phyloP scores from a whole-genome alignment of 169 alveolate species.

The Plasmodium yoelii region DNA sequence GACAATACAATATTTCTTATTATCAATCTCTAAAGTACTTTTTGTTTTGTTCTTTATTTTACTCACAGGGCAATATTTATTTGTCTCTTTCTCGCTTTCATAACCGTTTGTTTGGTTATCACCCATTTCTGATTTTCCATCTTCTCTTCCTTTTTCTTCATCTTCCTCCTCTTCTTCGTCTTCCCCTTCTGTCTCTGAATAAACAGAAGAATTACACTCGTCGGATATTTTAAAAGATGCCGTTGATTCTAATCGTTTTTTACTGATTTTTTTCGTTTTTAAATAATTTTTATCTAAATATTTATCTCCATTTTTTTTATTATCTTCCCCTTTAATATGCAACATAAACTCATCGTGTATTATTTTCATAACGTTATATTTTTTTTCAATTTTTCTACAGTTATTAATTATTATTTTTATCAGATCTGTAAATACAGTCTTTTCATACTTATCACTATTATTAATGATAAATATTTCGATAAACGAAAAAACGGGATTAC shows the following conservation, averaged over 20 bases:
- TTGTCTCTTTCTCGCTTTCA: background rate
- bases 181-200: conserved; percentile 55
- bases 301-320: conserved; percentile 22
- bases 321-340: conserved; percentile 45
- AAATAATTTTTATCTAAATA: conserved; percentile 38
- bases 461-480: conserved; percentile 62
- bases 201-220: conserved; percentile 53
- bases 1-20: conserved; percentile 25
- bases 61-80: background rate
- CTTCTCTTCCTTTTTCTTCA: background rate
- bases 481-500: conserved; percentile 62
- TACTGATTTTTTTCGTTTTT: conserved; percentile 35
- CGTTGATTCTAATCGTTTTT: conserved; percentile 39
- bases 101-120: background rate
- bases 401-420: conserved; percentile 47
- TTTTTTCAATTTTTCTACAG: conserved; percentile 59
- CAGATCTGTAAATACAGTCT: conserved; percentile 34
- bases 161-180: background rate
- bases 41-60: conserved; percentile 25
- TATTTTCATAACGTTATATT: conserved; percentile 43
- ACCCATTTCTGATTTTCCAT: background rate
- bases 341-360: conserved; percentile 38
- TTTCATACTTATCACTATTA: conserved; percentile 43
- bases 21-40: conserved; percentile 19
- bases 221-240: conserved; percentile 37